These are phyloP conservation scores for Massarina eburnea DNA, from an alignment of 2,329 filamentous ascomycete species.

Conservation along the genomic window DNA sequence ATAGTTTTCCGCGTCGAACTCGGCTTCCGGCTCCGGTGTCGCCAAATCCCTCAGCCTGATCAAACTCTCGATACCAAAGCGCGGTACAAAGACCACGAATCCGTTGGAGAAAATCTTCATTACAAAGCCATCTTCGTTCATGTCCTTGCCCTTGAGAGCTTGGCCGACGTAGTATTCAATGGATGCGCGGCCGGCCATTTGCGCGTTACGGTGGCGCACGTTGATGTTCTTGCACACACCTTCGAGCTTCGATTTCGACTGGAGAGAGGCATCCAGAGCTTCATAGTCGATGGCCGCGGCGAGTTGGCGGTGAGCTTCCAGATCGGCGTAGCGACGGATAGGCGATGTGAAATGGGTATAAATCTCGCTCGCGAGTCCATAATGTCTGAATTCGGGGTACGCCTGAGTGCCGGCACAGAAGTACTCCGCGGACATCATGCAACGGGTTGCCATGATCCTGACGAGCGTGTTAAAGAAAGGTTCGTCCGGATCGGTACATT, in stretches of 20 bases:
- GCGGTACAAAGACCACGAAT: slow-evolving; percentile 92
- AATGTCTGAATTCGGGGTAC: slow-evolving; percentile 93
- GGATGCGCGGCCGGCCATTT: slow-evolving; percentile 89
- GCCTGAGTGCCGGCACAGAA: slow-evolving; percentile 93
- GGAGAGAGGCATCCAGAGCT: slow-evolving; percentile 75
- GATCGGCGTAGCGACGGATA: slow-evolving; percentile 95
- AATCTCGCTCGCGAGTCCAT: slow-evolving; percentile 92
- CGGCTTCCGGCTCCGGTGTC: slow-evolving; percentile 72
- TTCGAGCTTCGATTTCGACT: slow-evolving; percentile 82
- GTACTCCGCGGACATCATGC: slow-evolving; percentile 99
- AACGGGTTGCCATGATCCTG: slow-evolving; percentile 94
- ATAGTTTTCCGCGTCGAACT: slow-evolving; percentile 86
- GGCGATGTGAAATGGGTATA: slow-evolving; percentile 99
- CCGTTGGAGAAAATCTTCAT: slow-evolving; percentile 98
- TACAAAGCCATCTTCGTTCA: slow-evolving; percentile 89
- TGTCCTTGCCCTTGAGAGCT: slow-evolving; percentile 75
- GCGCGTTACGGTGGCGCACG: slow-evolving; percentile 92
- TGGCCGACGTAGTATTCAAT: slow-evolving; percentile 99
- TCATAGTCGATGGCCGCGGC: slow-evolving; percentile 95
- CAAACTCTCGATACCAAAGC: slow-evolving; percentile 92
- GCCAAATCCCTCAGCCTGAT: slow-evolving; percentile 84
- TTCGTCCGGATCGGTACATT: slow-evolving; percentile 74
- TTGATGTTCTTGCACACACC: slow-evolving; percentile 99
- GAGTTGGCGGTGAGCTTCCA: slow-evolving; percentile 90
- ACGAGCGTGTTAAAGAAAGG: slow-evolving; percentile 99